These are phyloP conservation scores for Fusarium sp. DNA, from an alignment of 2,329 filamentous ascomycete species.

Conservation along the genomic window DNA sequence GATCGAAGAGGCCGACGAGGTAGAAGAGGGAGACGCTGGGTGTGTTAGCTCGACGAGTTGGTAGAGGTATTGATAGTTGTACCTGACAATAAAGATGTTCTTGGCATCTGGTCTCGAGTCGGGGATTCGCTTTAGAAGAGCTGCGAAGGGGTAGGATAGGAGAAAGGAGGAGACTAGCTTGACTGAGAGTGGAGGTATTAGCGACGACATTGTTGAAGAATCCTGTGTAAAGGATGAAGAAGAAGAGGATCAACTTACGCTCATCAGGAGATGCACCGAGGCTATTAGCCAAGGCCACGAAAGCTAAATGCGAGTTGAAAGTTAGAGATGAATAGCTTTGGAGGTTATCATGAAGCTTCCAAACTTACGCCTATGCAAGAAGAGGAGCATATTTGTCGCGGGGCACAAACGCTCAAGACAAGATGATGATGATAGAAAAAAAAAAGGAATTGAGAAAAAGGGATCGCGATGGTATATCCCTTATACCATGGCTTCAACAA, in stretches of 20 bases:
- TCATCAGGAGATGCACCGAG: slow-evolving; percentile 54
- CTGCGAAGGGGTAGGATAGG: slow-evolving; percentile 91
- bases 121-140: slow-evolving; percentile 87
- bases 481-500: slow-evolving; percentile 28
- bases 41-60: background rate
- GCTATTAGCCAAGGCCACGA: slow-evolving; percentile 48
- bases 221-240: too few species aligned
- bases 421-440: background rate
- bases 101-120: slow-evolving; percentile 86
- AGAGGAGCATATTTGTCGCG: slow-evolving; percentile 31
- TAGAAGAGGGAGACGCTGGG: slow-evolving; percentile 85
- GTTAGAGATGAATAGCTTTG: background rate
- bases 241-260: slow-evolving; percentile 43
- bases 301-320: slow-evolving; percentile 44
- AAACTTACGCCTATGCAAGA: slow-evolving; percentile 36
- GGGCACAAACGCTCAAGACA: background rate
- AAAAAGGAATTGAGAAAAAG: background rate
- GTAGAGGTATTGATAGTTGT: slow-evolving; percentile 40
- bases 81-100: slow-evolving; percentile 88
- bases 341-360: background rate
- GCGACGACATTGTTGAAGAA: background rate
- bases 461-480: background rate
- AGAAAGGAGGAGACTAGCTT: slow-evolving; percentile 94
- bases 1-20: slow-evolving; percentile 90
- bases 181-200: slow-evolving; percentile 65